Evolutionary conservation across 257 asterid species (phyloP).

Genomic region (Capsicum pubescens): DNA sequence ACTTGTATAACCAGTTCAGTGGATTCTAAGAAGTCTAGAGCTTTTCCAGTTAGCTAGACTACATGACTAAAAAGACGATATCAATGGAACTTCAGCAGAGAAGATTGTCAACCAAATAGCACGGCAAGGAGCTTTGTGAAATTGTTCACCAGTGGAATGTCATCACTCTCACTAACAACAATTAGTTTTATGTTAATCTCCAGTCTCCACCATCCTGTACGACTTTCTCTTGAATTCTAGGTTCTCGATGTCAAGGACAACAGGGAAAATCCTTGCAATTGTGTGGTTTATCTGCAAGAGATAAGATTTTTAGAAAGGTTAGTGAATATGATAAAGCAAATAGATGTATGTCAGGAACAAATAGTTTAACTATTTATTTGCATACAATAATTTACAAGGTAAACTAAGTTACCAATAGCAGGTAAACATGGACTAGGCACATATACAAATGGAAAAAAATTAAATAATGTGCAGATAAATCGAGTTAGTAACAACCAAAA

Average conservation of each 20-base stretch:
- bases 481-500: not conserved
- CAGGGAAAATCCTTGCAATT: constrained; percentile 91
- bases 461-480: not conserved
- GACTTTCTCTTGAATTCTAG: constrained; percentile 94
- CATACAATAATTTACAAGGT: not conserved
- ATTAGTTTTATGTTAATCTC: constrained; percentile 61
- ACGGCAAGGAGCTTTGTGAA: constrained; percentile 63
- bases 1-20: too few species aligned
- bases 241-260: constrained; percentile 90
- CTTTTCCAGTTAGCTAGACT: too few species aligned
- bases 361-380: not conserved
- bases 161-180: constrained; percentile 74
- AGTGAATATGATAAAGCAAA: not conserved
- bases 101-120: too few species aligned
- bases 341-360: not conserved
- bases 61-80: too few species aligned
- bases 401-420: not conserved
- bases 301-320: not conserved
- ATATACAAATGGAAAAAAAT: not conserved
- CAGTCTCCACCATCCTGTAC: constrained; percentile 73
- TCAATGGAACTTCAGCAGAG: too few species aligned
- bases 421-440: not conserved
- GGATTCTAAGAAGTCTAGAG: too few species aligned
- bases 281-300: constrained; percentile 82
- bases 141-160: constrained; percentile 79